Evolutionary conservation across 192 early-diverging fungal species (phyloP).

Genomic region (Entophlyctis luteolus): DNA sequence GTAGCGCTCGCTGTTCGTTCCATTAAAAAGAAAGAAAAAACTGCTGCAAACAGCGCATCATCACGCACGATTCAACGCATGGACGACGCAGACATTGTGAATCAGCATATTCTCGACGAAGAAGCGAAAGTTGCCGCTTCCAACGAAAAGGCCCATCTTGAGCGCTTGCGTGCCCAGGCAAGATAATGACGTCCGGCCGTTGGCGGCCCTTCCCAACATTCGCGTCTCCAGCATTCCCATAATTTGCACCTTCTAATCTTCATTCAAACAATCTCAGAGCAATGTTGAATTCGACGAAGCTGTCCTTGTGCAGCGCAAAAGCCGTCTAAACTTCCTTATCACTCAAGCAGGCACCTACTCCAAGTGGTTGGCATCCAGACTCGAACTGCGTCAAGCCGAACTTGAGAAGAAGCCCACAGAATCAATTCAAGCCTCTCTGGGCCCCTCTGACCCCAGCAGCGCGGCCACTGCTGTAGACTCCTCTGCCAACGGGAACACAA

Average conservation of each 20-base stretch:
- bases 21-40: neutral
- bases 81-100: neutral
- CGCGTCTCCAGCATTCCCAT: neutral
- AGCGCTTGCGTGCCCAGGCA: slow-evolving; percentile 35
- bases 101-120: neutral
- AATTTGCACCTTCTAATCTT: neutral
- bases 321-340: slow-evolving; percentile 74
- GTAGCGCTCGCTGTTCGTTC: slow-evolving; percentile 13
- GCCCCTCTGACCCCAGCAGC: neutral
- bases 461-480: neutral
- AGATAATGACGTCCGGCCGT: neutral
- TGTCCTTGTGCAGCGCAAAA: slow-evolving; percentile 54
- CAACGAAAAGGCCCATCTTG: slow-evolving; percentile 42
- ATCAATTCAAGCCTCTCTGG: too few relatives aligned
- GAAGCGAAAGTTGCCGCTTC: slow-evolving; percentile 38
- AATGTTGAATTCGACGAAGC: slow-evolving; percentile 33
- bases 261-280: neutral
- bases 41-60: too few relatives aligned
- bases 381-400: slow-evolving; percentile 72
- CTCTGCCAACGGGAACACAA: slow-evolving; percentile 17
- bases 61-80: slow-evolving; percentile 31
- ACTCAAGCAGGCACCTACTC: slow-evolving; percentile 79
- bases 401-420: neutral
- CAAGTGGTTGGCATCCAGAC: slow-evolving; percentile 68
- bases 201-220: slow-evolving; percentile 31